Base-by-base conservation (phyloP, 352 stramenopile species). In the Pilasporangium apinafurcum region DNA sequence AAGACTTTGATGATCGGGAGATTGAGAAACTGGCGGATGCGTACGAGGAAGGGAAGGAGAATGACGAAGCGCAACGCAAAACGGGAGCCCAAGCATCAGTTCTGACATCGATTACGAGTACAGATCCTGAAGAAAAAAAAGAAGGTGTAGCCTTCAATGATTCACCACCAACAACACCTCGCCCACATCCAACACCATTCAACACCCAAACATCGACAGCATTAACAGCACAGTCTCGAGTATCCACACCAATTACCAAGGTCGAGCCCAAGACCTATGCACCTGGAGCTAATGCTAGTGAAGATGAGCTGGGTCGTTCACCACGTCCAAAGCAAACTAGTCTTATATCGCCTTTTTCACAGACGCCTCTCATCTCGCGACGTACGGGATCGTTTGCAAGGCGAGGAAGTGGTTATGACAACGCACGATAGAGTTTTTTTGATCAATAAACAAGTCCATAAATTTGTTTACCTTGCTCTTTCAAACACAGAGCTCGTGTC, bases 311-410 rank as follows among this genome's bases (percentile, higher is more conserved):
- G 14, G 68, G 66, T 36, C 65, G 58, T 8, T 82, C 68, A 2
- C 69, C 69, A 20, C 55, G 72, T 3, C 72, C 69, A 2, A 53
- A 57, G n/a, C 32, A 47, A 41, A n/a, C 29, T 56, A 13, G 27
- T 68, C 7, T n/a, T n/a, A 85, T 87, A 30, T 87, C 71, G 7
- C 77, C 74, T 2, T 86, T 86, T 30, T 89, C 77, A 4, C 71
- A 67, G 17, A 83, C 77, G 9, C 68, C 68, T 4, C 58, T 89
- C 44, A 49, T 86, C 27, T 84, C 77, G 17, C 56, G 70, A 9
- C 63, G 67, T 8, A 33, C 42, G 53, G 9, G n/a, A 8, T 16
- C 48, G 28, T 51, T 41, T 30, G 54, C 63, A 24, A 58, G 64
- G 24, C 62, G 61, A 37, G 68, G 68, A 20, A 73, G 52, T 8